Evolutionary conservation across 495 filamentous ascomycete genomes (phyloP).

Genomic region (Aspergillus funiculosus): DNA sequence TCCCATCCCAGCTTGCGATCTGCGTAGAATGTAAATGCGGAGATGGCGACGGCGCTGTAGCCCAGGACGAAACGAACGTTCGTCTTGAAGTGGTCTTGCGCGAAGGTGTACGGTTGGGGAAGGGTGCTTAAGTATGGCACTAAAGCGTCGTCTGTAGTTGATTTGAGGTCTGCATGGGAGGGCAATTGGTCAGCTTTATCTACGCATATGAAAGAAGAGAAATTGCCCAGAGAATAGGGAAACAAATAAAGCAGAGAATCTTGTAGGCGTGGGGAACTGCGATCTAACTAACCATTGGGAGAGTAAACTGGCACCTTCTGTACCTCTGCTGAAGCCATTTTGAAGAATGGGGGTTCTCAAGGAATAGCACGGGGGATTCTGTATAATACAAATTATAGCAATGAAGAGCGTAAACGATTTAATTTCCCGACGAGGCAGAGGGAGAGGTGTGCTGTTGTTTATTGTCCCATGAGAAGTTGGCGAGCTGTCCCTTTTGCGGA

Average conservation of each 20-base stretch:
- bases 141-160: slow-evolving; percentile 90
- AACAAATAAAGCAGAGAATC: slow-evolving; percentile 12
- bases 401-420: background rate
- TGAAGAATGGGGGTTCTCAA: background rate
- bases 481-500: slow-evolving; percentile 40
- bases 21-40: slow-evolving; percentile 76
- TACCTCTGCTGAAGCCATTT: slow-evolving; percentile 28
- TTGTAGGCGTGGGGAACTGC: slow-evolving; percentile 9
- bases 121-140: slow-evolving; percentile 85
- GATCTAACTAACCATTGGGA: slow-evolving; percentile 41
- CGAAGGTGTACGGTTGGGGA: slow-evolving; percentile 55
- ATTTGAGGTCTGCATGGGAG: slow-evolving; percentile 72
- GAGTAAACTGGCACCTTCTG: slow-evolving; percentile 45
- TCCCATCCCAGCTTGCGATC: slow-evolving; percentile 92
- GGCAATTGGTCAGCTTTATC: slow-evolving; percentile 2
- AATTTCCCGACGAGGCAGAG: background rate
- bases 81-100: slow-evolving; percentile 68
- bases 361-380: background rate
- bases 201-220: slow-evolving; percentile 2
- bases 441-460: slow-evolving; percentile 5
- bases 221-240: background rate
- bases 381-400: background rate
- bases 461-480: slow-evolving; percentile 27
- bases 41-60: slow-evolving; percentile 73
- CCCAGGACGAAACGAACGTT: slow-evolving; percentile 80